Base-by-base conservation (phyloP, 805 yeast genomes). In the Candida silvicultrix region DNA sequence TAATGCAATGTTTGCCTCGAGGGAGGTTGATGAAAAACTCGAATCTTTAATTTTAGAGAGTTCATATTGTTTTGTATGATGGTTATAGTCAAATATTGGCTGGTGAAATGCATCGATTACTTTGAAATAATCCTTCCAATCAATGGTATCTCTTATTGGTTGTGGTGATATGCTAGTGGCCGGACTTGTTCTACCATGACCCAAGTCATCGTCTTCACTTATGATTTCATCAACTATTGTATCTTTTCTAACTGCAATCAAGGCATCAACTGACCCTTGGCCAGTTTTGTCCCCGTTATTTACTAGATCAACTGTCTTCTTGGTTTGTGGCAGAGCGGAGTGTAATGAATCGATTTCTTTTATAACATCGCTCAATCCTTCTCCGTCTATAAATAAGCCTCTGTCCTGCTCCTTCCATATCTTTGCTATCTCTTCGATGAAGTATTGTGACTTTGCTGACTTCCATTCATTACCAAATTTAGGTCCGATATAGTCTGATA, bases 371-470 rank as follows among this genome's bases (percentile, higher is more conserved):
- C 66, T 63, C 15, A 89, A 72, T 3, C 87, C 84, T 3, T 74
- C 78, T 3, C 90, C 89, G 56, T 89, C 96, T 2, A 92, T 71
- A 54, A 92, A 92, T 8, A 89, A 58, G 0, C 97, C 97, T 39
- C 92, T 71, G 46, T 88, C 96, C 58, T 89, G 96, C 41, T 80
- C 85, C 56, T 89, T 89, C 98, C 98, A 92, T 4, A 77, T 55
- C 35, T 75, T 70, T 3, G 95, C 97, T 16, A 92, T 74, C 9
- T 81, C 83, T 57, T 94, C 98, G 21, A 92, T 60, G 53, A 81
- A 76, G 44, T 68, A 62, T 55, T 82, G 85, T 1, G 88, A 72
- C 47, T 73, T 71, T 0, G 78, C 69, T 10, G 85, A 77, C 55
- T 86, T 77, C 98, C 99, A 92, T 42, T 89, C 89, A 8, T 77